phyloP scores from a whole-genome alignment of 495 filamentous ascomycete genomes.

The Penicillium nucicola region DNA sequence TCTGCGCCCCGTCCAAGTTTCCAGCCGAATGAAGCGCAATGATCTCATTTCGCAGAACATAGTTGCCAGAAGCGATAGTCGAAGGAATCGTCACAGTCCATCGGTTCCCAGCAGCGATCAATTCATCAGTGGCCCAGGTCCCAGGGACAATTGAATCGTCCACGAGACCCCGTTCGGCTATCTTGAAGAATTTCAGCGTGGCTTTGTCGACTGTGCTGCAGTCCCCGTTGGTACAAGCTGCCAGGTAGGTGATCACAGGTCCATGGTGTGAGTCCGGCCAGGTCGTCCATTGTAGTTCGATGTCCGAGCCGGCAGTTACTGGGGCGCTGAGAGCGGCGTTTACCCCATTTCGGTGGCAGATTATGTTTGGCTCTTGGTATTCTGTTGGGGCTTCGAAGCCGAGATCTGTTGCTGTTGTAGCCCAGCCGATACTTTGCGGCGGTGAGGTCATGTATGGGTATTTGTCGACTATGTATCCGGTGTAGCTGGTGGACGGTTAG shows the following conservation, averaged over 20 bases:
- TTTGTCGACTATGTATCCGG: conserved; percentile 31
- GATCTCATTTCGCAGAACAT: conserved; percentile 75
- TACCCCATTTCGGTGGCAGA: conserved; percentile 60
- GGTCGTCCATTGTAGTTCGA: conserved; percentile 59
- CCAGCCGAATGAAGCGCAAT: conserved; percentile 66
- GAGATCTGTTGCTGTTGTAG: conserved; percentile 52
- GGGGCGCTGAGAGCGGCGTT: conserved; percentile 50
- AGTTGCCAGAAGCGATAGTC: conserved; percentile 61
- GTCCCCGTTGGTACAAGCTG: conserved; percentile 58
- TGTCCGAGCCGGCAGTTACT: conserved; percentile 49
- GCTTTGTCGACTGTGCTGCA: conserved; percentile 63
- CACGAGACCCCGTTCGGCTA: conserved; percentile 59
- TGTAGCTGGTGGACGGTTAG: conserved; percentile 19
- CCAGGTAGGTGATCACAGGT: conserved; percentile 72
- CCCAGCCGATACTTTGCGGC: conserved; percentile 54
- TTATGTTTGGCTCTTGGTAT: conserved; percentile 55
- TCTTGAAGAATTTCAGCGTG: conserved; percentile 71
- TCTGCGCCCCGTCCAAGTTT: conserved; percentile 59
- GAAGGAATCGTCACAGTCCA: conserved; percentile 65
- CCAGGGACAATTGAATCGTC: conserved; percentile 45
- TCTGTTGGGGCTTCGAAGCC: conserved; percentile 53
- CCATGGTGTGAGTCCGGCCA: conserved; percentile 70
- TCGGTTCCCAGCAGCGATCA: conserved; percentile 60
- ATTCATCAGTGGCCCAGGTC: conserved; percentile 60
- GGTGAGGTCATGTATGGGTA: conserved; percentile 37